Base-by-base conservation (phyloP, 2,329 filamentous ascomycete species). In the Fusarium falciforme region DNA sequence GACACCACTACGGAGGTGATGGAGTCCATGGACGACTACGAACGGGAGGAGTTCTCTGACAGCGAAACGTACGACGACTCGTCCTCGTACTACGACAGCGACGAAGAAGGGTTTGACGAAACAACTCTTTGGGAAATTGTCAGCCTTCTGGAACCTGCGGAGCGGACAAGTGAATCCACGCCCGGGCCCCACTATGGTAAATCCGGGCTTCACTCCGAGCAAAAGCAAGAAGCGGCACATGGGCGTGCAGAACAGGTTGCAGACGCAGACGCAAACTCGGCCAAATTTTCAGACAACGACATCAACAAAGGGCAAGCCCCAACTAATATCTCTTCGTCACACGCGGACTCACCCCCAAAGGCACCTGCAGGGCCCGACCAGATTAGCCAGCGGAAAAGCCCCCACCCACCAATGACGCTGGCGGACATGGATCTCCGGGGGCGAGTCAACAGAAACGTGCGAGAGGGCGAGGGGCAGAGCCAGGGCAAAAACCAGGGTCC, bases 91-190 rank as follows among this genome's bases (percentile, higher is more conserved):
- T 75, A 76, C 61, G 64, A 74, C n/a, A 77, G 79, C 25, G 82
- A 82, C 47, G 85, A 86, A 40, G 88, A 89, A 60, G 86, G 85
- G 25, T 91, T 91, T 71, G 90, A 91, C 69, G 90, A 92, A 81
- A 87, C 83, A 11, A 91, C 89, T 1, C 82, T 92, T 29, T 91
- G 89, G 88, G 89, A 92, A 77, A 92, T 92, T 80, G 90, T 89
- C 67, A 89, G 84, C 68, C 83, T 92, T 44, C 82, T 92, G 12
- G 86, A 87, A 78, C 84, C 86, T 3, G 85, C 87, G 64, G 79
- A 86, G 58, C 68, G 58, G 80, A 90, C 6, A 88, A 88, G 5
- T 87, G 88, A 70, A 58, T 75, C 66, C 75, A 67, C 35, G 69
- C 7, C 35, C 35, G 35, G 35, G 14, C 35, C 35, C 35, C 14